A percentile compares a stretch with the other conserved stretches of the same genome.
These are phyloP conservation scores for Plenodomus biglobosus DNA, from an alignment of 2,329 filamentous ascomycete genomes.

Conservation along the genomic window DNA sequence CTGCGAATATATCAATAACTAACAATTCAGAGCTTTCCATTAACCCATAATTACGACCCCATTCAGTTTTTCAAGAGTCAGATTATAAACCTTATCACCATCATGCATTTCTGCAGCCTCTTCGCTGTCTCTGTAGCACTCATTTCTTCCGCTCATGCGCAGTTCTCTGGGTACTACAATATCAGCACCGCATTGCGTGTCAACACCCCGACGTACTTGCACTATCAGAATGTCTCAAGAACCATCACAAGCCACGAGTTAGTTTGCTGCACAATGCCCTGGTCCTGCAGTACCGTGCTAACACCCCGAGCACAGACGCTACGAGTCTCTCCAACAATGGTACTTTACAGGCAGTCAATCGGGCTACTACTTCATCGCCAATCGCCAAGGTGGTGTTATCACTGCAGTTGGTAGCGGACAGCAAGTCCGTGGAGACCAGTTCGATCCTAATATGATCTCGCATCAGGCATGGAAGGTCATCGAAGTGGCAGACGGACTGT, in stretches of 20 bases:
- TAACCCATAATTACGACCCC: no score
- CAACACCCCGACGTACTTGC: not conserved
- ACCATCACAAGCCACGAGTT: not conserved
- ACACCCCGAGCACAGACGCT: not conserved
- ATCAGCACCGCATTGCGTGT: not conserved
- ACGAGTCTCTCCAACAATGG: not conserved
- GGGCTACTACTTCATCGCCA: not conserved
- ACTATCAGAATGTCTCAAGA: not conserved
- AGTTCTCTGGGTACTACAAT: not conserved
- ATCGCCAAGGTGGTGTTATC: not conserved
- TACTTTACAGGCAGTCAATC: not conserved
- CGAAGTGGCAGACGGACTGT: not conserved
- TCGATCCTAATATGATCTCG: not conserved
- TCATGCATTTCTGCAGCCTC: not conserved
- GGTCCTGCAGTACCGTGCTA: not conserved
- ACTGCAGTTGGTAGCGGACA: not conserved
- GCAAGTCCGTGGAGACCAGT: not conserved
- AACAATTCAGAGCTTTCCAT: not conserved
- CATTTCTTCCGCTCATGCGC: not conserved
- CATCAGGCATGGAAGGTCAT: not conserved
- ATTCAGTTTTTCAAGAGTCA: no score
- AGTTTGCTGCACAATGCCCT: not conserved
- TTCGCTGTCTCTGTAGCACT: not conserved
- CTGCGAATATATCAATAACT: no score
- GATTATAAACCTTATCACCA: not conserved